Percentiles rank a stretch among this genome's conserved stretches.
phyloP scores from a whole-genome alignment of 164 flowering plant species.

The Magnolia kwangsiensis region DNA sequence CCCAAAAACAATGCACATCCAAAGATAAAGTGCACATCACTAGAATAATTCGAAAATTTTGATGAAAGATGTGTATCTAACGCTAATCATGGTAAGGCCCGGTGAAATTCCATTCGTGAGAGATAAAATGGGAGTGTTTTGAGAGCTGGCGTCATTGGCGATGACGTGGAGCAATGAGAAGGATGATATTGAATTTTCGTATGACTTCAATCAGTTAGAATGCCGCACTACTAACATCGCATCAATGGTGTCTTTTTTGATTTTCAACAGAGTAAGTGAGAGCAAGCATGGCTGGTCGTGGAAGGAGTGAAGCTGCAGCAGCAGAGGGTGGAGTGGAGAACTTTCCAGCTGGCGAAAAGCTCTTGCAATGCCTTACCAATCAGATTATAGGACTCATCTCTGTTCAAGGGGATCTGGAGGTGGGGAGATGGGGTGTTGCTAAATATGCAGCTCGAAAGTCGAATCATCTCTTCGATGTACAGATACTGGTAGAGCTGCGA shows the following conservation, averaged over 20 bases:
- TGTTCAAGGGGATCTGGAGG: background rate
- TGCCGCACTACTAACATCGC: too few relatives aligned
- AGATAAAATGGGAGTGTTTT: too few relatives aligned
- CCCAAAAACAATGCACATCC: too few relatives aligned
- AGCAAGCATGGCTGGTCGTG: background rate
- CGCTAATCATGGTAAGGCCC: too few relatives aligned
- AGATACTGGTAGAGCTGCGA: background rate
- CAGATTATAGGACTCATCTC: background rate
- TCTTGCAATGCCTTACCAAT: background rate
- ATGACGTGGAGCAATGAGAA: too few relatives aligned
- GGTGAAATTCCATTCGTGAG: too few relatives aligned
- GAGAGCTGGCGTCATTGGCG: too few relatives aligned
- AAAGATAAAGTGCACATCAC: too few relatives aligned
- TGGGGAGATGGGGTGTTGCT: background rate
- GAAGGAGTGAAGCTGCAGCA: background rate
- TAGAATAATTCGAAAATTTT: too few relatives aligned
- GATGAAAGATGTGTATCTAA: too few relatives aligned
- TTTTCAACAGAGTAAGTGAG: background rate
- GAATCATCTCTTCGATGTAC: background rate
- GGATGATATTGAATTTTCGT: too few relatives aligned
- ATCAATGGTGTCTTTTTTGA: too few relatives aligned
- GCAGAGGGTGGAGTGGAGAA: background rate
- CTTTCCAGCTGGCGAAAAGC: background rate
- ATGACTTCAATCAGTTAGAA: background rate
- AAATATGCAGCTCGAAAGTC: background rate